Conservation (phyloP, 2,329 filamentous ascomycete genomes). For the Graphiopsis chlorocephala region DNA sequence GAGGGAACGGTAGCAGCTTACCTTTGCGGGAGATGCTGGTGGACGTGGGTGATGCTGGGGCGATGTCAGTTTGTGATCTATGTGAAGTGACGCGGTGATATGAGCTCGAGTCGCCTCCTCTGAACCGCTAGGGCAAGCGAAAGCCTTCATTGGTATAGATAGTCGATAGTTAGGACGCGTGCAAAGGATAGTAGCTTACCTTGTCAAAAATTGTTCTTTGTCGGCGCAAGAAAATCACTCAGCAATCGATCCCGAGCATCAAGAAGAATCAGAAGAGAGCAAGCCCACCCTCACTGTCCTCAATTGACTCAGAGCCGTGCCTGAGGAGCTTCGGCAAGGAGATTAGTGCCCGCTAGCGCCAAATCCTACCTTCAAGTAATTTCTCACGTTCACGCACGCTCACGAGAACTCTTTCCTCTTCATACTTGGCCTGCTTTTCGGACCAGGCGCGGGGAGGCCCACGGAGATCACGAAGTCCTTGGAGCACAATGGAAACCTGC, state of each 20-base stretch:
- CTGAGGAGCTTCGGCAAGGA: neutral
- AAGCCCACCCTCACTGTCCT: neutral
- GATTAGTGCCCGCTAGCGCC: neutral
- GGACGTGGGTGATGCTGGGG: neutral
- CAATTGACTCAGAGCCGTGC: neutral
- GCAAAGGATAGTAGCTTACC: neutral
- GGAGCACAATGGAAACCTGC: neutral
- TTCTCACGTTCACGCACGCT: neutral
- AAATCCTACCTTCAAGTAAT: neutral
- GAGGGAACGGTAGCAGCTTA: neutral
- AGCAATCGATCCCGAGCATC: neutral
- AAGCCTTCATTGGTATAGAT: neutral
- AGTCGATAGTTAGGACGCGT: neutral
- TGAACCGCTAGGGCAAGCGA: neutral
- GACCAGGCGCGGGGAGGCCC: neutral
- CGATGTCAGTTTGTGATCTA: neutral
- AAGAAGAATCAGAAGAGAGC: neutral
- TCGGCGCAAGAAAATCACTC: neutral
- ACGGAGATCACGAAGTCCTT: neutral
- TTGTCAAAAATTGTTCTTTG: neutral
- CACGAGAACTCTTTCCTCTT: neutral
- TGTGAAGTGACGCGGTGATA: neutral
- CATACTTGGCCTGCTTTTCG: neutral
- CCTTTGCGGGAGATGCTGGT: neutral
- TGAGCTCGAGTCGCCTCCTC: no score